Percentiles rank a stretch among this genome's conserved stretches.
These are phyloP conservation scores for Fraxinus excelsior DNA, from an alignment of 257 asterid genomes.

Conservation along the genomic window DNA sequence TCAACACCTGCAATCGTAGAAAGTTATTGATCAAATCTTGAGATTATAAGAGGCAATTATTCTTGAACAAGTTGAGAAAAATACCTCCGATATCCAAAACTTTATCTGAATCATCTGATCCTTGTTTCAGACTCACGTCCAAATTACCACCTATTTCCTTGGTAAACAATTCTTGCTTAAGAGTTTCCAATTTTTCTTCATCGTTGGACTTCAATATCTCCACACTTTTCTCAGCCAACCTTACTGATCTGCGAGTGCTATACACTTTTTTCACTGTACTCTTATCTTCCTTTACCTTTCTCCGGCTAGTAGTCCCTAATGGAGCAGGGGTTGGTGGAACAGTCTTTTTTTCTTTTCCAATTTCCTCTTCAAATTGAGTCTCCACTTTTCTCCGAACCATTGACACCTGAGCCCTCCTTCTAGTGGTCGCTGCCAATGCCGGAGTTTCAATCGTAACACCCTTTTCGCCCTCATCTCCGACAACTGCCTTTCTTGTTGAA, in stretches of 20 bases:
- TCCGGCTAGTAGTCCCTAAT: conserved; percentile 38
- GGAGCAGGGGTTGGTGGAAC: conserved; percentile 50
- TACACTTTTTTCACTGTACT: conserved; percentile 32
- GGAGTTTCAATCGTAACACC: conserved; percentile 36
- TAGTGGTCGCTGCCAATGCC: conserved; percentile 28
- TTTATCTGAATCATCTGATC: conserved; percentile 32
- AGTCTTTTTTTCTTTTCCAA: conserved; percentile 31
- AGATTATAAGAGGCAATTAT: not conserved
- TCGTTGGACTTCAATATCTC: conserved; percentile 17
- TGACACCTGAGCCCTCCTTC: conserved; percentile 43
- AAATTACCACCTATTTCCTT: conserved; percentile 30
- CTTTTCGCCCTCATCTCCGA: conserved; percentile 28
- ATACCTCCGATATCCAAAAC: conserved; percentile 42
- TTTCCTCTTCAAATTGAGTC: conserved; percentile 35
- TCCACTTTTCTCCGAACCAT: conserved; percentile 56
- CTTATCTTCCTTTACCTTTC: conserved; percentile 43
- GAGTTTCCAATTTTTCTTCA: conserved; percentile 22
- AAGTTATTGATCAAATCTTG: not conserved
- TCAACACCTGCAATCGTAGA: conserved; percentile 29
- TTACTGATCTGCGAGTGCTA: conserved; percentile 63
- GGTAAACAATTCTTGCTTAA: conserved; percentile 33
- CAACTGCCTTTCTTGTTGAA: conserved; percentile 40
- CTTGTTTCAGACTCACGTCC: conserved; percentile 22
- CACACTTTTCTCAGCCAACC: conserved; percentile 54
- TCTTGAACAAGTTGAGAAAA: not conserved